A percentile compares a stretch with the other conserved stretches of the same genome.
These are phyloP conservation scores for Heritiera fomes DNA, from an alignment of 345 rosid species.

Conservation along the genomic window DNA sequence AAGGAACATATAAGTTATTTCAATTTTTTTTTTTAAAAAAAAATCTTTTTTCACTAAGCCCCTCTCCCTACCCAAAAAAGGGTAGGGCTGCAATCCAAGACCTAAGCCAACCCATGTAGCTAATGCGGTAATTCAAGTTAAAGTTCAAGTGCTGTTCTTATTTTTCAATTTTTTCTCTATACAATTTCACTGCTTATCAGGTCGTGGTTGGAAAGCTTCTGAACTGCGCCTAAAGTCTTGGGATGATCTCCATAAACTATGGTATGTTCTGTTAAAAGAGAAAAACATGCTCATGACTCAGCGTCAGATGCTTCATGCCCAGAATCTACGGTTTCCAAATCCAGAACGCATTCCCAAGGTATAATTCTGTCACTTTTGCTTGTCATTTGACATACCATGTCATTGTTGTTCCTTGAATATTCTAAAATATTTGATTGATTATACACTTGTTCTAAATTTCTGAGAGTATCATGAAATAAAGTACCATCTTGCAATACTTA, in stretches of 20 bases:
- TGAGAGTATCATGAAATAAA: not conserved
- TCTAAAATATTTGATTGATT: not conserved
- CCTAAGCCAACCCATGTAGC: not conserved
- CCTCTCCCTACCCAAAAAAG: not conserved
- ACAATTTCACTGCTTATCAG: slow-evolving; percentile 36
- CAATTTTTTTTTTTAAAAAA: not conserved
- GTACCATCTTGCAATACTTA: not conserved
- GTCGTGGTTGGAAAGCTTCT: slow-evolving; percentile 96
- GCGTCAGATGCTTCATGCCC: slow-evolving; percentile 91
- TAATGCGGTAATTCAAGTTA: not conserved
- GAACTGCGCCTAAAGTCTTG: slow-evolving; percentile 92
- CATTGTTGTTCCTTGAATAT: not conserved
- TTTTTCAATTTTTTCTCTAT: not conserved
- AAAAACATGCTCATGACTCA: slow-evolving; percentile 98
- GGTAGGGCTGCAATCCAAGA: not conserved
- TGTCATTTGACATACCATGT: not conserved
- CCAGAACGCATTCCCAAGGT: slow-evolving; percentile 99
- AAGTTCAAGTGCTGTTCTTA: not conserved
- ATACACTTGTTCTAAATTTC: not conserved
- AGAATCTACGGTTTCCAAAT: slow-evolving; percentile 81
- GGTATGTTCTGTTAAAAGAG: slow-evolving; percentile 91
- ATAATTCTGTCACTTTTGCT: not conserved
- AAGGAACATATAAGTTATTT: not conserved
- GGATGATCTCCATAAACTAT: slow-evolving; percentile 89
- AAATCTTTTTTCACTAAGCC: not conserved